These are phyloP conservation scores for Myriosclerotinia duriaeana DNA, from an alignment of 2,329 filamentous ascomycete genomes.

Conservation along the genomic window DNA sequence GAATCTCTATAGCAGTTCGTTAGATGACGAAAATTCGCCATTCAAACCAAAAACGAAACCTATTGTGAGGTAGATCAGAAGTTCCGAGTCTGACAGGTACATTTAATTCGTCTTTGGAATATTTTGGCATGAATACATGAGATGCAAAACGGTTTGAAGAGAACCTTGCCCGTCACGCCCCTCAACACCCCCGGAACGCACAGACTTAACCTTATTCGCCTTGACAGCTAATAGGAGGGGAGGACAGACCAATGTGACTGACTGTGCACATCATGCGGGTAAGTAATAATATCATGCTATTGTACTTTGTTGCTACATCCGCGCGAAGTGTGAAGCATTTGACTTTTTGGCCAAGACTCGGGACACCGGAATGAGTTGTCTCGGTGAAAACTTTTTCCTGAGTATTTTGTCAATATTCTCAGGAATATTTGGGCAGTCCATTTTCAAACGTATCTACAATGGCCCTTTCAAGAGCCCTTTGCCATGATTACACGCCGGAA, in stretches of 20 bases:
- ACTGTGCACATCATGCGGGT: conserved; percentile 18
- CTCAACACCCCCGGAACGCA: conserved; percentile 7
- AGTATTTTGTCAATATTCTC: neutral
- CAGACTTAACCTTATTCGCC: neutral
- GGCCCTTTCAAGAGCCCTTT: neutral
- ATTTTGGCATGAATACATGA: conserved; percentile 2
- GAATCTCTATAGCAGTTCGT: neutral
- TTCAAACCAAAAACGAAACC: conserved; percentile 16
- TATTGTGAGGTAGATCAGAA: conserved; percentile 2
- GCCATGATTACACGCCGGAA: neutral
- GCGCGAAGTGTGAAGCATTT: neutral
- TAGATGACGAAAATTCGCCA: neutral
- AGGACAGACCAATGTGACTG: neutral
- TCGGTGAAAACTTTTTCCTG: neutral
- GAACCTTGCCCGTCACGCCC: conserved; percentile 15
- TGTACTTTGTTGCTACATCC: neutral
- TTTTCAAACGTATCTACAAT: neutral
- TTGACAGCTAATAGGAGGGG: conserved; percentile 7
- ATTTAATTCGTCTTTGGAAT: neutral
- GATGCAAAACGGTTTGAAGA: conserved; percentile 17
- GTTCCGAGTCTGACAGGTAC: neutral
- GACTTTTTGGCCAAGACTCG: neutral
- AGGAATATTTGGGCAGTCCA: neutral
- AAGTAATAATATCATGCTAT: conserved; percentile 18
- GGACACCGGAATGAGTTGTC: neutral